Base-by-base conservation (phyloP, 768 basidiomycete species). In the Inosperma sp. region DNA sequence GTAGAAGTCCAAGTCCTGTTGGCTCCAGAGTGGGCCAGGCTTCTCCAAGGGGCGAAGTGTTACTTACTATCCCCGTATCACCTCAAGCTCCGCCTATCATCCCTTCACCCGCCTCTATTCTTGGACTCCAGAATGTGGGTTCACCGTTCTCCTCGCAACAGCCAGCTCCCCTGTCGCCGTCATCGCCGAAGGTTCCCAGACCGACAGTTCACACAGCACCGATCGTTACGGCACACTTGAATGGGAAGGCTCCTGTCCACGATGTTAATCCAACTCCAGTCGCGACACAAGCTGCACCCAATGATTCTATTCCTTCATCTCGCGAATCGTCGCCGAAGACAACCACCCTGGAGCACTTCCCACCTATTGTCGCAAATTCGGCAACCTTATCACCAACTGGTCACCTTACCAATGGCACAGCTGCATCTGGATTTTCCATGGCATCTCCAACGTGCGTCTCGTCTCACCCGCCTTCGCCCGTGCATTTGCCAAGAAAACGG, bases 1-100 rank as follows among this genome's bases (percentile, higher is more conserved):
- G 79, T 50, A 75, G 82, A 16, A 82, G 83, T 58, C 84, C 86
- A 3, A 86, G 84, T 55, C 85, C 86, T 8, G 64, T 75, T 2
- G 68, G 74, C 12, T 51, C 53, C 21, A 44, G 52, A 45, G 44
- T 52, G 3, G 54, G 52, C 14, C n/a, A 52, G 13, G 52, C 59
- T 23, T 57, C 58, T n/a, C 55, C 54, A 59, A 65, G 63, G 29
- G 68, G 72, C 13, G 79, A 76, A 50, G 62, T 81, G 17, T 59
- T 84, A 10, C 59, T 83, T 47, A 77, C 68, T 56, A 73, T 80
- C 3, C 78, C 81, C 58, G 44, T 48, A 9, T 25, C 45, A 9
- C 40, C 35, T 27, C 56, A 37, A 41, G 19, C 49, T 29, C 43
- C 44, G 29, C 23, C 29, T 25, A 34, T 33, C 33, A 47, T 27